Evolutionary conservation across 108 stramenopile species (phyloP).

Genomic region (Skeletonema tropicum): DNA sequence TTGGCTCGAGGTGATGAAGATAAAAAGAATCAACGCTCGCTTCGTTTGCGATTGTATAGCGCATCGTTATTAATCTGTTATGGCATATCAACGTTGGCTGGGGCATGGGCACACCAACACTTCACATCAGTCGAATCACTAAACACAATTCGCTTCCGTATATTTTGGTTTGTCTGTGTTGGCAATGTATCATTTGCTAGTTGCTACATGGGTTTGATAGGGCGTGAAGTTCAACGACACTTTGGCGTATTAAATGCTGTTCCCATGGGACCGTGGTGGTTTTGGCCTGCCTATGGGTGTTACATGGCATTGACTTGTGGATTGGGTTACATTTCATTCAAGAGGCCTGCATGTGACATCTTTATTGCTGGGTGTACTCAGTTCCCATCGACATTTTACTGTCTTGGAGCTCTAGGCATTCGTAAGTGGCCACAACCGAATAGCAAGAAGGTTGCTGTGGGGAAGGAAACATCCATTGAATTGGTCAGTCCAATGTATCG

Average conservation of each 20-base stretch:
- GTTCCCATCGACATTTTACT: conserved; percentile 70
- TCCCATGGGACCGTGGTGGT: conserved; percentile 39
- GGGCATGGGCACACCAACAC: conserved; percentile 75
- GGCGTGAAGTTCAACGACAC: conserved; percentile 50
- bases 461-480: not conserved
- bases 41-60: conserved; percentile 18
- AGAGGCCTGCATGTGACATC: conserved; percentile 91
- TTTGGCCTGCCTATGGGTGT: conserved; percentile 71
- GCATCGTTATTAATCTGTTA: conserved; percentile 62
- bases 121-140: conserved; percentile 43
- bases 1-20: not conserved
- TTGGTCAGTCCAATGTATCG: conserved; percentile 3
- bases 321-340: conserved; percentile 67
- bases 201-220: conserved; percentile 74
- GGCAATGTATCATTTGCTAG: conserved; percentile 79
- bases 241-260: conserved; percentile 33
- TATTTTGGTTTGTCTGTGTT: conserved; percentile 83
- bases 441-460: not conserved
- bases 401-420: conserved; percentile 21
- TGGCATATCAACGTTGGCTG: conserved; percentile 61
- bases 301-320: conserved; percentile 55
- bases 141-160: conserved; percentile 65
- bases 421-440: not conserved
- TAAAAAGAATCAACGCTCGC: not conserved
- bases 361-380: conserved; percentile 89